Evolutionary conservation across 305 asterid species (phyloP).

Genomic region (Fraxinus velutina): DNA sequence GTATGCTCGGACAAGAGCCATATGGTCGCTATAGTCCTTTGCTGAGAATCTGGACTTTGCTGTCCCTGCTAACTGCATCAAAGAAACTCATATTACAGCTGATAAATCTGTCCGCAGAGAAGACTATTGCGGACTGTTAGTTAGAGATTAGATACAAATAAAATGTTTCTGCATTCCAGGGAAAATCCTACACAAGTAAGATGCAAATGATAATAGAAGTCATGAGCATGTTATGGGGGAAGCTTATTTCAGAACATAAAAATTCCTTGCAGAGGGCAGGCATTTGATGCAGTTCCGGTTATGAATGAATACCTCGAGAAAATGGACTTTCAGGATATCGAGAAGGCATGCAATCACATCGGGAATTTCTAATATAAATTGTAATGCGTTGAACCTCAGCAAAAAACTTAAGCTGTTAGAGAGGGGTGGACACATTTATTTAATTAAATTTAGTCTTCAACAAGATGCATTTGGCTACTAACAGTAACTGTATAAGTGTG

Average conservation of each 20-base stretch:
- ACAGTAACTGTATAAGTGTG: background rate
- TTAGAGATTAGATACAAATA: background rate
- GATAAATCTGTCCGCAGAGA: constrained; percentile 10
- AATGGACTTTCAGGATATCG: background rate
- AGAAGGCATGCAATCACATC: background rate
- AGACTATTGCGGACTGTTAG: background rate
- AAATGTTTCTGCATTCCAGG: background rate
- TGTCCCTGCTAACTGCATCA: constrained; percentile 77
- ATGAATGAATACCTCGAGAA: background rate
- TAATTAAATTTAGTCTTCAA: background rate
- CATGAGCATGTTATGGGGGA: background rate
- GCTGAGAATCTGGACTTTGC: constrained; percentile 98
- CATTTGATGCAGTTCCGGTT: background rate
- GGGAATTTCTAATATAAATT: background rate
- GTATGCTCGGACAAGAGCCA: constrained; percentile 99
- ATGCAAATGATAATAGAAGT: background rate
- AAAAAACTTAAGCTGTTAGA: background rate
- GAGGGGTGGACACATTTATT: background rate
- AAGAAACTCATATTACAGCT: constrained; percentile 23
- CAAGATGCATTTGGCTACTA: background rate
- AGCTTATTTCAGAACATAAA: background rate
- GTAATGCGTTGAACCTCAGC: background rate
- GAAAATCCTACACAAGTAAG: background rate
- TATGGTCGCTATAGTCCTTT: constrained; percentile 97
- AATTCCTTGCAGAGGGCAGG: background rate